Percentiles rank a stretch among this genome's conserved stretches.
Evolutionary conservation across 2,329 filamentous ascomycete species (phyloP).

Genomic region (Trichoderma simmonsii): DNA sequence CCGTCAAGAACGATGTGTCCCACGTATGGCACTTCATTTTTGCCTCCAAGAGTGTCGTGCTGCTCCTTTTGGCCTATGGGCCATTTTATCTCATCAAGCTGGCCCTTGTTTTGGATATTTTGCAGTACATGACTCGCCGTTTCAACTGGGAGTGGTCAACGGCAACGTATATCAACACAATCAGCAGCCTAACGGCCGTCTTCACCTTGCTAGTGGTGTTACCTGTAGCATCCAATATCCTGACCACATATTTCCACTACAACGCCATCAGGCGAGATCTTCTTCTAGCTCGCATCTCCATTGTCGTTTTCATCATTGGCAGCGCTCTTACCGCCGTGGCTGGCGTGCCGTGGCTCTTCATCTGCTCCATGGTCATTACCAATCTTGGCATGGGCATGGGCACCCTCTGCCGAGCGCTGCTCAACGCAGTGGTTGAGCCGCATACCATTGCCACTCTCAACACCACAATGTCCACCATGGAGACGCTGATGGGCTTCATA

Average conservation of each 20-base stretch:
- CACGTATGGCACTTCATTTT: constrained; percentile 42
- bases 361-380: constrained; percentile 42
- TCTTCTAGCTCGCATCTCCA: constrained; percentile 36
- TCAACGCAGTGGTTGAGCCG: constrained; percentile 53
- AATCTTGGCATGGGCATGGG: constrained; percentile 45
- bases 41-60: constrained; percentile 36
- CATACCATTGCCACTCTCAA: constrained; percentile 54
- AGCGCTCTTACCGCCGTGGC: constrained; percentile 39
- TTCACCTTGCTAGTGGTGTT: constrained; percentile 39
- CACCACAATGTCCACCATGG: constrained; percentile 48
- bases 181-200: constrained; percentile 38
- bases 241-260: constrained; percentile 32
- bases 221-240: constrained; percentile 33
- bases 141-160: constrained; percentile 48
- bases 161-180: constrained; percentile 41
- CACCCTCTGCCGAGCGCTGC: constrained; percentile 45
- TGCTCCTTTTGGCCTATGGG: constrained; percentile 37
- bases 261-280: constrained; percentile 40
- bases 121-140: constrained; percentile 53
- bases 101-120: constrained; percentile 34
- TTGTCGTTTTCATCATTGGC: constrained; percentile 32
- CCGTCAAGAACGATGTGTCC: constrained; percentile 29
- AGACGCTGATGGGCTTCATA: constrained; percentile 47
- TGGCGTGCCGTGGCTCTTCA: constrained; percentile 33
- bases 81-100: constrained; percentile 31